Percentiles rank a stretch among this genome's conserved stretches.
These are phyloP conservation scores for Diaporthe batatas DNA, from an alignment of 2,329 filamentous ascomycete genomes.

Conservation along the genomic window DNA sequence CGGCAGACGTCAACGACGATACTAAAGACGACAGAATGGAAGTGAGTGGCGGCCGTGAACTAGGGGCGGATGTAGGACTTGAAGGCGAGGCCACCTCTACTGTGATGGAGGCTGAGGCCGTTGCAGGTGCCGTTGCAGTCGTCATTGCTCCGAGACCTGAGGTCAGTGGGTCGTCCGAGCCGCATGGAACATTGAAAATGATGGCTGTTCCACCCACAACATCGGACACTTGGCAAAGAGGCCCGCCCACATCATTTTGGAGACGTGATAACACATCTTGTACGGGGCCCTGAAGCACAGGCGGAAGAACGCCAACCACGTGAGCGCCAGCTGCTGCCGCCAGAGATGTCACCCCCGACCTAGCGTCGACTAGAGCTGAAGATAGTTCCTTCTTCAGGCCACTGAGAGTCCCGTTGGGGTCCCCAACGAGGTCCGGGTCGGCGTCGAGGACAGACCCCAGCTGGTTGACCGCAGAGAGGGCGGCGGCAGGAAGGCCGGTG, in stretches of 20 bases:
- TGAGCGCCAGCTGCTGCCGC: slow-evolving; percentile 37
- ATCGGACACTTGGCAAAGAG: slow-evolving; percentile 38
- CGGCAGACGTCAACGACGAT: slow-evolving; percentile 33
- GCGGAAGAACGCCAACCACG: slow-evolving; percentile 35
- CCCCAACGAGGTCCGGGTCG: slow-evolving; percentile 13
- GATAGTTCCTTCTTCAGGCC: slow-evolving; percentile 36
- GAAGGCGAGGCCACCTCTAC: slow-evolving; percentile 28
- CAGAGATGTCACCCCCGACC: slow-evolving; percentile 36
- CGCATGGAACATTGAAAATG: slow-evolving; percentile 39
- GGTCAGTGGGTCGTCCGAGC: neutral
- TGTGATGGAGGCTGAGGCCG: slow-evolving; percentile 35
- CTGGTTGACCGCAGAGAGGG: slow-evolving; percentile 37
- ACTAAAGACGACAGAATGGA: slow-evolving; percentile 39
- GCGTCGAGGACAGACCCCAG: slow-evolving; percentile 35
- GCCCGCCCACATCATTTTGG: slow-evolving; percentile 17
- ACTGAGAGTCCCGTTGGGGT: slow-evolving; percentile 25
- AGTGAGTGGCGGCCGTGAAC: slow-evolving; percentile 16
- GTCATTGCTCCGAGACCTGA: neutral
- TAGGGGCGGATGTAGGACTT: neutral
- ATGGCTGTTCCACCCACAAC: slow-evolving; percentile 38
- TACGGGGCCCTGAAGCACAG: slow-evolving; percentile 37
- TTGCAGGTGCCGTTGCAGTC: slow-evolving; percentile 15
- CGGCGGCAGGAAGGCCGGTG: slow-evolving; percentile 41
- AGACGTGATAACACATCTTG: slow-evolving; percentile 32
- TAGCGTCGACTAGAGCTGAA: slow-evolving; percentile 32